Evolutionary conservation across 2,329 filamentous ascomycete species (phyloP).

Genomic region (Fusarium sp.): DNA sequence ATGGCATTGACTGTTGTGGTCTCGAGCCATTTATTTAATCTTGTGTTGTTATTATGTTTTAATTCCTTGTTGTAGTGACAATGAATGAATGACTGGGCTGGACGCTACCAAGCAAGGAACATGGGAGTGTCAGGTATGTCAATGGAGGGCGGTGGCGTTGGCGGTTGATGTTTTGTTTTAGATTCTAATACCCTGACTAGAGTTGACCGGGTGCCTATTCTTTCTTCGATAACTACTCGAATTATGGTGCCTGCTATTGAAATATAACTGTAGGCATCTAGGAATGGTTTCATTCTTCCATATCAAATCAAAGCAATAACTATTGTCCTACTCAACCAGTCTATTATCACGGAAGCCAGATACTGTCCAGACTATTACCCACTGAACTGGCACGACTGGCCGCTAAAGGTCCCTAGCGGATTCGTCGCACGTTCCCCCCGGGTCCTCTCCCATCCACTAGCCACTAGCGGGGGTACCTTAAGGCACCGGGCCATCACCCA

Average conservation of each 20-base stretch:
- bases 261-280: no score
- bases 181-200: conserved; percentile 18
- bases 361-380: conserved; percentile 3
- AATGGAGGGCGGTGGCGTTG: conserved; percentile 32
- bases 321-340: neutral
- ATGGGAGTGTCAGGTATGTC: conserved; percentile 31
- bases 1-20: conserved; percentile 12
- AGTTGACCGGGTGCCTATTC: neutral
- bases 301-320: no score
- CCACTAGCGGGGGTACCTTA: conserved; percentile 29
- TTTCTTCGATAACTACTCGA: no score
- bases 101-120: conserved; percentile 10
- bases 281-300: no score
- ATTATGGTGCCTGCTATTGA: no score
- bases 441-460: conserved; percentile 4
- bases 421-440: conserved; percentile 32
- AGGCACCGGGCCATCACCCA: conserved; percentile 10
- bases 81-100: neutral
- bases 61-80: conserved; percentile 3
- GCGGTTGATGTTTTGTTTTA: conserved; percentile 41
- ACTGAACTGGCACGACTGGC: conserved; percentile 21
- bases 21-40: conserved; percentile 5
- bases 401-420: conserved; percentile 34
- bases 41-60: conserved; percentile 13
- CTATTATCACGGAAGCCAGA: neutral